Evolutionary conservation across 768 basidiomycete species (phyloP), one percentile per base, ranked within the genome.

Genomic region (Russula compacta): DNA sequence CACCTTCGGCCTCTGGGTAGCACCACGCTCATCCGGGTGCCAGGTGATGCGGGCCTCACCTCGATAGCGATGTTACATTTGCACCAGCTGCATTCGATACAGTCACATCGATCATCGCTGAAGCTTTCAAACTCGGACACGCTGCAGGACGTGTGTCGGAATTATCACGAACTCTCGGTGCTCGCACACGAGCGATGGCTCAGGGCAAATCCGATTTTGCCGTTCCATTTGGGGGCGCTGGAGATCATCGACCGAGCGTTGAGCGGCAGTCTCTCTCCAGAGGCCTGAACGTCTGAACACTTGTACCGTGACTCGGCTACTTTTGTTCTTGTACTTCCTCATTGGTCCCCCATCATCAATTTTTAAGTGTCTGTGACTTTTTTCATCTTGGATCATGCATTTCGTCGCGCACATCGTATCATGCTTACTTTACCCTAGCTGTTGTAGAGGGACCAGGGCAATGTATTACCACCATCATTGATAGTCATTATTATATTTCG

Each of bases 191-290:
- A 70, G 53, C 73, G 73, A 79, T 76, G 75, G 62, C 73, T 82
- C 50, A 76, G 73, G 33, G 77, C 74, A 56, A 78, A 81, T 67
- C 76, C 81, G 10, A 73, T 76, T 42, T 70, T 92, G 54, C 90
- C 89, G 12, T 82, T 86, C 69, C 89, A 92, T 68, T 76, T 92
- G 39, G 84, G 83, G 35, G 87, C 87, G 15, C 76, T 89, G 29
- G 83, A 88, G 59, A 76, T 77, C 19, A 87, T 89, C 82, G 71
- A 72, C 17, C 68, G 69, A 35, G 74, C 75, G 4, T 68, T 78
- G n/a, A 67, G 66, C 43, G 72, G 72, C 44, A 71, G 72, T 54
- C 62, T 67, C 14, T 54, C 53, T 9, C 67, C 69, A 33, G 73
- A 60, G 67, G 33, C 32, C 15, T 68, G 48, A 64, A 29, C 17